phyloP scores from a whole-genome alignment of 2,329 filamentous ascomycete genomes.

The Nemania serpens region DNA sequence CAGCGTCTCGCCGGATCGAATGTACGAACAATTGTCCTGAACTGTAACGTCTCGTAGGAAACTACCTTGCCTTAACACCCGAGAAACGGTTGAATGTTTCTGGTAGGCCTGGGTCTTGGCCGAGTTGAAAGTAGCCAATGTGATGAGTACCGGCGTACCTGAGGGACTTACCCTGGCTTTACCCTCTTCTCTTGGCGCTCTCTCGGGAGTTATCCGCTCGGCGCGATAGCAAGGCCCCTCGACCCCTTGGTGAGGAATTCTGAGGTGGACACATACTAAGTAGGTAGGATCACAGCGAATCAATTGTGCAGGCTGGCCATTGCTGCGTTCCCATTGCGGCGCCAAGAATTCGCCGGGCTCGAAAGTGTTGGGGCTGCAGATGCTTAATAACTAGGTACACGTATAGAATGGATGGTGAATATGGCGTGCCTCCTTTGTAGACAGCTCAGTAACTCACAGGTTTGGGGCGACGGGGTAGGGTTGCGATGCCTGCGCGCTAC shows the following conservation, averaged over 20 bases:
- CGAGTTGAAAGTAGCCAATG: constrained; percentile 3
- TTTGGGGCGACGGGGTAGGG: constrained; percentile 23
- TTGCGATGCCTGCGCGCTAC: constrained; percentile 12
- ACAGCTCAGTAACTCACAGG: too few relatives aligned
- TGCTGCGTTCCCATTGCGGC: neutral
- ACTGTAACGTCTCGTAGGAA: neutral
- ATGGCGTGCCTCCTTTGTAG: constrained; percentile 17
- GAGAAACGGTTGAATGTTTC: neutral
- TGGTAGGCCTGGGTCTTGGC: constrained; percentile 2
- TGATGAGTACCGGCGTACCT: neutral
- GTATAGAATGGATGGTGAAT: constrained; percentile 6
- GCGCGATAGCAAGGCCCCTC: constrained; percentile 12
- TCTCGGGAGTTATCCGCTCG: too few relatives aligned
- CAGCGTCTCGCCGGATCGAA: neutral
- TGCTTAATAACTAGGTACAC: constrained; percentile 17
- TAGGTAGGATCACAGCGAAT: constrained; percentile 17
- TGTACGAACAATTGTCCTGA: neutral
- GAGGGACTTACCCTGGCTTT: neutral
- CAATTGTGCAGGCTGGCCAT: constrained; percentile 1
- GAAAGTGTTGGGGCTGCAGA: constrained; percentile 17
- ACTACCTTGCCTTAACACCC: neutral
- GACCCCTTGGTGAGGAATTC: constrained; percentile 5
- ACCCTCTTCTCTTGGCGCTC: too few relatives aligned
- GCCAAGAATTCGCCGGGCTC: constrained; percentile 23
- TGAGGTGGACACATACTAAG: constrained; percentile 5